Percentiles rank a stretch among this genome's conserved stretches.
phyloP scores from a whole-genome alignment of 768 basidiomycete species.

The Suillus clintonianus region DNA sequence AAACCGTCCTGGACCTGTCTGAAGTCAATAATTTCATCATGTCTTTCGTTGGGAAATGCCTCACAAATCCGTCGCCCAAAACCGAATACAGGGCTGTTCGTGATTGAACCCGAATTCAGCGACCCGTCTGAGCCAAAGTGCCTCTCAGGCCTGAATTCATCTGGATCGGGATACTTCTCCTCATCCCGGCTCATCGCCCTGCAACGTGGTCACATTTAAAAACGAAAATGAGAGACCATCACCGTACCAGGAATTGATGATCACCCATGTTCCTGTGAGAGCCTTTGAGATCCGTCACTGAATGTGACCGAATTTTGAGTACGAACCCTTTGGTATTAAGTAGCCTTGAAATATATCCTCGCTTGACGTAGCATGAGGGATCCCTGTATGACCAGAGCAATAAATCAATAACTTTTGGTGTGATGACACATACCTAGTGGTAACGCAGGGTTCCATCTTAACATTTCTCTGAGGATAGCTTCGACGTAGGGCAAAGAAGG shows the following conservation, averaged over 20 bases:
- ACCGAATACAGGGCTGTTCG: slow-evolving; percentile 1
- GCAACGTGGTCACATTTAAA: not conserved
- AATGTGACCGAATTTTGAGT: not conserved
- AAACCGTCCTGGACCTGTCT: slow-evolving; percentile 9
- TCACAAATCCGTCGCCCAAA: slow-evolving; percentile 8
- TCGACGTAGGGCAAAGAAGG: slow-evolving; percentile 20
- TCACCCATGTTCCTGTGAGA: slow-evolving; percentile 19
- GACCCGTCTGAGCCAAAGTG: slow-evolving; percentile 21
- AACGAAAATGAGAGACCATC: not conserved
- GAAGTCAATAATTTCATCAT: not conserved
- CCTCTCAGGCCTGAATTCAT: slow-evolving; percentile 34
- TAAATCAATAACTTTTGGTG: not conserved
- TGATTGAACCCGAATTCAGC: not conserved
- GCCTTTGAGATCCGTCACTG: not conserved
- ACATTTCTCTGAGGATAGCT: slow-evolving; percentile 20
- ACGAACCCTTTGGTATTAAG: slow-evolving; percentile 53
- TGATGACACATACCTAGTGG: slow-evolving; percentile 19
- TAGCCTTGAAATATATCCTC: slow-evolving; percentile 46
- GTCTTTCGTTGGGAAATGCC: not conserved
- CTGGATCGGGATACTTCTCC: slow-evolving; percentile 27
- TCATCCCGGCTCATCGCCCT: slow-evolving; percentile 28
- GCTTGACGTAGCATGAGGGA: slow-evolving; percentile 32
- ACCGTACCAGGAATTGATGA: slow-evolving; percentile 22
- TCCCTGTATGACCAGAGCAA: slow-evolving; percentile 8
- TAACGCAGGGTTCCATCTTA: slow-evolving; percentile 22